Evolutionary conservation across 2,329 filamentous ascomycete genomes (phyloP).

Genomic region (Colletotrichum melonis): DNA sequence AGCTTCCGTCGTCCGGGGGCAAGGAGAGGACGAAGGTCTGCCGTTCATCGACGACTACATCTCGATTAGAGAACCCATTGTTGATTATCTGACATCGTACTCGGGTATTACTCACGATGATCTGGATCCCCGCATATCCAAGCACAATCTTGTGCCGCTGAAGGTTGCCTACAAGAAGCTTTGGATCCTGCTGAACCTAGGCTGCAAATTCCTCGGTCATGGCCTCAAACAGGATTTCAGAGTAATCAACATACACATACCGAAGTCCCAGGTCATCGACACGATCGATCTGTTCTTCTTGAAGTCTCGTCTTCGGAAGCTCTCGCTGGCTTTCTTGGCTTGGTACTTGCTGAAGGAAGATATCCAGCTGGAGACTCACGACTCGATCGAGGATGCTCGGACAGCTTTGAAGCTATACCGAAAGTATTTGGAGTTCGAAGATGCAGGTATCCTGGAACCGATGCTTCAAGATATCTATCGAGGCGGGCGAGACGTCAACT

Average conservation of each 20-base stretch:
- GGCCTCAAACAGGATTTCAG: constrained; percentile 96
- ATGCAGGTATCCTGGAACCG: constrained; percentile 83
- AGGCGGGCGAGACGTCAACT: constrained; percentile 59
- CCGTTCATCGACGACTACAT: constrained; percentile 99
- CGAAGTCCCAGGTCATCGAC: constrained; percentile 90
- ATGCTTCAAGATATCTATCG: constrained; percentile 90
- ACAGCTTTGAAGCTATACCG: constrained; percentile 90
- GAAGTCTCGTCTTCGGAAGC: constrained; percentile 81
- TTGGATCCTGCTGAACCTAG: constrained; percentile 94
- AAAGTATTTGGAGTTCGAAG: constrained; percentile 90
- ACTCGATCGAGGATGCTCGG: constrained; percentile 93
- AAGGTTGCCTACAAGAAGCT: constrained; percentile 98
- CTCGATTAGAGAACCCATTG: constrained; percentile 86
- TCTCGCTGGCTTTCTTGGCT: constrained; percentile 90
- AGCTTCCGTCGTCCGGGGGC: constrained; percentile 87
- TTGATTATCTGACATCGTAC: constrained; percentile 95
- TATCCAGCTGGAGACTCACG: constrained; percentile 92
- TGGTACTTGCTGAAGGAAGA: constrained; percentile 93
- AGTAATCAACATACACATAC: constrained; percentile 97
- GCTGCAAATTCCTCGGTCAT: constrained; percentile 93
- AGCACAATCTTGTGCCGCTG: constrained; percentile 85
- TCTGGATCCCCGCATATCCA: constrained; percentile 80
- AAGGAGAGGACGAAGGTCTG: constrained; percentile 80
- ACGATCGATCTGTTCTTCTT: constrained; percentile 94
- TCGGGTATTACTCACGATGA: constrained; percentile 91